Evolutionary conservation across 352 stramenopile species (phyloP), one percentile per base, ranked within the genome.

Genomic region (Pythium oligandrum): DNA sequence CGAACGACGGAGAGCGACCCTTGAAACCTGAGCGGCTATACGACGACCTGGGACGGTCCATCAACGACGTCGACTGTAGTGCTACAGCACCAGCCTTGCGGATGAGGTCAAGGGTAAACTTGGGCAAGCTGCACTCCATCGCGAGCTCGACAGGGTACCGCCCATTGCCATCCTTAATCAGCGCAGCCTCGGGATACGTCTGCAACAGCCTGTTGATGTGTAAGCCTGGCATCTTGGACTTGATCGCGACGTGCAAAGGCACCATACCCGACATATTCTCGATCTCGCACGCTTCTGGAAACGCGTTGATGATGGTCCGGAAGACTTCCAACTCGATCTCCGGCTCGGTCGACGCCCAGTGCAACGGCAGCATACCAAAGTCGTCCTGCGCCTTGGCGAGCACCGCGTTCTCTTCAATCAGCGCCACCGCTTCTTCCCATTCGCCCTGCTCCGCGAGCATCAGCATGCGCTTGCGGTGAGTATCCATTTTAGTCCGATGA

Each of bases 321-420:
- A 93, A 38, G 43, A 72, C 61, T 44, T 75, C 71, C 9, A 90
- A 64, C 30, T 61, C 36, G 30, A 90, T 51, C 11, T 56, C 37
- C 26, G 71, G 66, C 58, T 92, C 83, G 4, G 81, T 93, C 51
- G 77, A 91, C 36, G 72, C 79, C 83, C 83, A 93, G 64, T 93
- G 83, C 44, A 93, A 68, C 42, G 83, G 81, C 59, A 91, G 66
- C 78, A 93, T 91, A 34, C 81, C 79, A 48, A 90, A 91, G 60
- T 91, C 73, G 64, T 93, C 83, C 53, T 86, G 68, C 31, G 77
- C 69, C 55, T 87, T 71, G 8, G 81, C 81, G 4, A 86, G 71
- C 57, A 57, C 53, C 30, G 57, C 39, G 45, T 76, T 51, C 17
- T 35, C 32, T 33, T 51, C 66, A n/a, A 90, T 57, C 37, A 86